Evolutionary conservation across 2,329 filamentous ascomycete genomes (phyloP).

Genomic region (Penicillium sp.): DNA sequence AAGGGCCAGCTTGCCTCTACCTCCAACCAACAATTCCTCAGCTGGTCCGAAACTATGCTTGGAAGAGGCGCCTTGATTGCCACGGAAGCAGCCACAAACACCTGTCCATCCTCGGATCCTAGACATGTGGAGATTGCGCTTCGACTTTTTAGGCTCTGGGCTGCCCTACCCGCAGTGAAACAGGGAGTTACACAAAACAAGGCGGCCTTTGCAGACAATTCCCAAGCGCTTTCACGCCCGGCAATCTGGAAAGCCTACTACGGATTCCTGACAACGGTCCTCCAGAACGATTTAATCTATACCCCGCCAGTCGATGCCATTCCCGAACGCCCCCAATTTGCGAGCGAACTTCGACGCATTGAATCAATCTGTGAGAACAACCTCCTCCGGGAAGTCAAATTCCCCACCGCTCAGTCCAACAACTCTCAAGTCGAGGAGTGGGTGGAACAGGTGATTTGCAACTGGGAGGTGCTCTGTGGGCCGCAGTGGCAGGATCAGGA

Average conservation of each 20-base stretch:
- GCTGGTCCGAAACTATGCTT: slow-evolving; percentile 79
- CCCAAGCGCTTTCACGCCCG: slow-evolving; percentile 31
- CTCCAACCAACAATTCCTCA: slow-evolving; percentile 67
- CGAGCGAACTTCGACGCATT: slow-evolving; percentile 76
- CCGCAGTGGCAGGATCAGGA: slow-evolving; percentile 79
- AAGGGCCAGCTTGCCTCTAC: slow-evolving; percentile 41
- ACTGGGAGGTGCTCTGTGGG: slow-evolving; percentile 84
- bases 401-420: slow-evolving; percentile 80
- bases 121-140: slow-evolving; percentile 45
- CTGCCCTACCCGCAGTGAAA: slow-evolving; percentile 42
- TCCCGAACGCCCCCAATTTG: slow-evolving; percentile 65
- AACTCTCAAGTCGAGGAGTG: slow-evolving; percentile 82
- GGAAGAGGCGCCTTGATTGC: slow-evolving; percentile 75
- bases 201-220: slow-evolving; percentile 22
- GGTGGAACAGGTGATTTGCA: slow-evolving; percentile 76
- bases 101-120: slow-evolving; percentile 25
- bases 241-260: slow-evolving; percentile 88
- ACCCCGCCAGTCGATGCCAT: slow-evolving; percentile 30
- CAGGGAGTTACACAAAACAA: slow-evolving; percentile 26
- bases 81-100: slow-evolving; percentile 53
- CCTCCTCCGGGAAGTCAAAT: slow-evolving; percentile 76
- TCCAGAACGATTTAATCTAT: slow-evolving; percentile 60
- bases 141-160: slow-evolving; percentile 54
- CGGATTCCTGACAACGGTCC: slow-evolving; percentile 72
- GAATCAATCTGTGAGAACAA: slow-evolving; percentile 80